These are phyloP conservation scores for Suillus brevipes DNA, from an alignment of 768 basidiomycete species.

Conservation along the genomic window DNA sequence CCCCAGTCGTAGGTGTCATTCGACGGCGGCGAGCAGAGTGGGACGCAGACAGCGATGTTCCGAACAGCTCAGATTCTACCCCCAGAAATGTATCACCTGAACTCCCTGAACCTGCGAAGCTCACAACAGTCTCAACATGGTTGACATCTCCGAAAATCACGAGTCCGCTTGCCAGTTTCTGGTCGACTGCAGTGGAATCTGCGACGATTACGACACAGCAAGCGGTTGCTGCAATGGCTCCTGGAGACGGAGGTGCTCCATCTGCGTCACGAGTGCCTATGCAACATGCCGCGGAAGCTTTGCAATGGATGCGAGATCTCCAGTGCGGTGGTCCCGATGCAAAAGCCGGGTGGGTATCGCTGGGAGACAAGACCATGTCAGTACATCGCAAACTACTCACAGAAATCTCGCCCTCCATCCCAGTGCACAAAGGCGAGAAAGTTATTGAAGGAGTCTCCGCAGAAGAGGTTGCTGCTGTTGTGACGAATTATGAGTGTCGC, in stretches of 20 bases:
- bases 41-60: conserved; percentile 51
- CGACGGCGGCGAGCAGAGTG: conserved; percentile 71
- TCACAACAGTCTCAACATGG: conserved; percentile 33
- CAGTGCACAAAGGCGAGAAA: conserved; percentile 84
- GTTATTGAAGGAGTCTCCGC: conserved; percentile 93
- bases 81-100: conserved; percentile 22
- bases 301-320: conserved; percentile 76
- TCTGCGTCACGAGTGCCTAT: conserved; percentile 67
- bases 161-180: conserved; percentile 70
- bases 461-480: conserved; percentile 80
- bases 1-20: conserved; percentile 74
- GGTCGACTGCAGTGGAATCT: conserved; percentile 74
- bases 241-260: conserved; percentile 45
- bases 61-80: conserved; percentile 20
- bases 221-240: conserved; percentile 76
- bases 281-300: conserved; percentile 79
- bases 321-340: conserved; percentile 52
- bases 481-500: conserved; percentile 69
- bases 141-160: conserved; percentile 64
- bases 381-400: conserved; percentile 76
- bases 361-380: conserved; percentile 74
- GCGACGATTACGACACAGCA: conserved; percentile 72
- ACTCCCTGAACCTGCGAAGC: conserved; percentile 17
- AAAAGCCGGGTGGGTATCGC: conserved; percentile 69
- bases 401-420: conserved; percentile 76